phyloP scores from a whole-genome alignment of 169 alveolate species.

The Plasmodium berghei region DNA sequence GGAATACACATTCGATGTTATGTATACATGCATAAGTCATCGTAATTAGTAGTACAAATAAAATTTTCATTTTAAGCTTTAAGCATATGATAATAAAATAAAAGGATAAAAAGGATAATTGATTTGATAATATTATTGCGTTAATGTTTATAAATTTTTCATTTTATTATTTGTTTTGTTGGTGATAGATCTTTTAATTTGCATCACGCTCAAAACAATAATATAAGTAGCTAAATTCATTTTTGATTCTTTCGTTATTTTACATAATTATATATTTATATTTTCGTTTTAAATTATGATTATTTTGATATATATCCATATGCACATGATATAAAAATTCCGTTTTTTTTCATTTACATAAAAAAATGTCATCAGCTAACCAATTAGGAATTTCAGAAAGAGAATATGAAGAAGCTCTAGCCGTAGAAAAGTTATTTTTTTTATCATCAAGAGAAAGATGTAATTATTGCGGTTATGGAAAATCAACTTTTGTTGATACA shows the following conservation, averaged over 20 bases:
- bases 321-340: constrained; percentile 4
- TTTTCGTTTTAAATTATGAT: not conserved
- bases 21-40: not conserved
- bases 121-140: no score
- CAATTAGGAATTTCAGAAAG: constrained; percentile 83
- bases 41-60: constrained; percentile 15
- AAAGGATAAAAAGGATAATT: not conserved
- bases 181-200: not conserved
- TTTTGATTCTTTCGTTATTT: not conserved
- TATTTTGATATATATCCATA: constrained; percentile 4
- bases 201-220: constrained; percentile 6
- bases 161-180: constrained; percentile 1
- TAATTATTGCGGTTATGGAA: constrained; percentile 79
- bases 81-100: not conserved
- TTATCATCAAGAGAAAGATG: constrained; percentile 82
- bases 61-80: constrained; percentile 9
- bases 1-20: not conserved
- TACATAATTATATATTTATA: not conserved
- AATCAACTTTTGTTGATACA: constrained; percentile 83
- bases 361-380: constrained; percentile 76
- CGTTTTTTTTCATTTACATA: not conserved
- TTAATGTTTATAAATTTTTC: not conserved
- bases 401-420: constrained; percentile 86
- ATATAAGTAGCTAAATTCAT: not conserved
- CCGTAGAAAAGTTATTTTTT: constrained; percentile 83